Base-by-base conservation (phyloP, 176 grass and related monocot genomes). In the Eragrostis nindensis region DNA sequence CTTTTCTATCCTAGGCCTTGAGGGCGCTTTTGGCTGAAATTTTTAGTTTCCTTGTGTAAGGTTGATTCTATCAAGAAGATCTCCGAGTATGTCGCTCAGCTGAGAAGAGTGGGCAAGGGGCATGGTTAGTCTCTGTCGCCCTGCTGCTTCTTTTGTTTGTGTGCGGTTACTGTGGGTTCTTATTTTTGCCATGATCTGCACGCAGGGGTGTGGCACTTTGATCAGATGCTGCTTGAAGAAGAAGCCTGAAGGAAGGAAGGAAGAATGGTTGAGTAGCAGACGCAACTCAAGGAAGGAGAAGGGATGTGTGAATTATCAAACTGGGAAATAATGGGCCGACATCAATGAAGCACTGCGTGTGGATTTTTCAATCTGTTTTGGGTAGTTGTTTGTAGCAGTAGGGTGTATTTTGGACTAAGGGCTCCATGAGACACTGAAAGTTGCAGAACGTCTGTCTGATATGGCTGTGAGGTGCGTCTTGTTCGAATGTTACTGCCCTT, bases 11-110 rank as follows among this genome's bases (percentile, higher is more conserved):
- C 10, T 54, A 45, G 30, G 39, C 47, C 12, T 26, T 40, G 1
- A 29, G 8, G 1, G 26, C 39, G 45, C 21, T 42, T 22, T 81
- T 69, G 46, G 50, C 19, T 49, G 38, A 62, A 50, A 56, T 59
- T 0, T 3, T 55, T 21, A 3, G 2, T 14, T 75, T 83, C 27
- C 5, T 16, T 70, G 5, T 70, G 47, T 49, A 62, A 97, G 95
- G 92, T 97, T 68, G 95, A 97, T 42, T 70, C 90, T 7, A 94
- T 97, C 80, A 94, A 97, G 75, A 97, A 94, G 87, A 87, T 94
- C 6, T 87, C 92, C 0, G 90, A 88, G 85, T 97, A 87, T 11
- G 92, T 94, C 3, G 80, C 90, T 22, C 95, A 97, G 88, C 77
- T 94, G 29, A 92, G 95, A 79, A 94, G 90, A 78, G 80, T 97